Base-by-base conservation (phyloP, 2,329 filamentous ascomycete species). In the Botrytis medusae region DNA sequence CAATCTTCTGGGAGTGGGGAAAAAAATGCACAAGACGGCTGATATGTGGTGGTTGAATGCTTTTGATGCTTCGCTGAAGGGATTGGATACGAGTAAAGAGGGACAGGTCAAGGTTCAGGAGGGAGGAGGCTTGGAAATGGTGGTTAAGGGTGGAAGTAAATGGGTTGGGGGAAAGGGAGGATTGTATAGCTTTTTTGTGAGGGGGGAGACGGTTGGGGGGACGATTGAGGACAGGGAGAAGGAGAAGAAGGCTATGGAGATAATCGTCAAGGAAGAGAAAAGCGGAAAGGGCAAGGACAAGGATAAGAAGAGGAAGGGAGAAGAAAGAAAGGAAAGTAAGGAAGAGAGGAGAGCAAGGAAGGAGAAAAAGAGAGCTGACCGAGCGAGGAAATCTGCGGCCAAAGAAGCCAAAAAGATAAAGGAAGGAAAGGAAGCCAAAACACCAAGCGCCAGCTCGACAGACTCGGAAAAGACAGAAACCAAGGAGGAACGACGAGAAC, bases 1-100 rank as follows among this genome's bases (percentile, higher is more conserved):
- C 78, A 92, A 97, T 82, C 92, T 88, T 42, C 86, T 93, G 71
- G 95, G 95, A 37, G 85, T 98, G 8, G 95, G 95, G 72, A 90
- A 93, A 81, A 94, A 93, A 82, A 89, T 89, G 77, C 87, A 87
- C 73, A 76, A 75, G 34, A 85, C 87, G 82, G 88, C 86, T 78
- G 95, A 98, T 81, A 94, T 97, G 82, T 99, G 96, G 96, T 99
- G 96, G 96, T 87, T 97, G 83, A 92, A 93, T 74, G 96, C 96
- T 18, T 98, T 97, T 78, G 95, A 98, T 83, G 91, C 94, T 81
- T 94, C 95, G 72, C 85, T 98, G 76, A 92, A 96, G 82, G 92
- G 91, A 6, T 87, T 97, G 71, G 92, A 93, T 80, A 90, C 88
- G 1, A 86, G 86, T 37, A 85, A 86, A 76, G 83, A 88, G 77